Evolutionary conservation across 148 eudicot genomes (phyloP).

Genomic region (Beta vulgaris): DNA sequence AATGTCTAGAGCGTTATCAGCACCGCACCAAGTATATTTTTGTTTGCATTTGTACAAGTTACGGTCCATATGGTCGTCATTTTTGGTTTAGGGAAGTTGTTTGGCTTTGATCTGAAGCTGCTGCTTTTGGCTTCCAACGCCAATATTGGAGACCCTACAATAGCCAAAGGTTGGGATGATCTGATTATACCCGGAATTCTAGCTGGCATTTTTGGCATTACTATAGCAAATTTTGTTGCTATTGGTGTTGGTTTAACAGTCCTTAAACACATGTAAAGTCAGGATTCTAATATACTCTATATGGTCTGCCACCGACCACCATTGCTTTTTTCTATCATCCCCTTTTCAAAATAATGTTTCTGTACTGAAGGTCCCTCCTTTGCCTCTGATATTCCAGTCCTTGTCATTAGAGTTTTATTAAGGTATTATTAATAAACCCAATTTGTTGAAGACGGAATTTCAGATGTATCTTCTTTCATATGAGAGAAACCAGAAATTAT

Average conservation of each 20-base stretch:
- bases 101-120: conserved; percentile 49
- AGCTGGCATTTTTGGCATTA: conserved; percentile 79
- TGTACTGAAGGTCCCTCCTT: too few species aligned
- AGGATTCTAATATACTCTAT: too few species aligned
- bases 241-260: conserved; percentile 64
- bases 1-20: conserved; percentile 65
- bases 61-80: conserved; percentile 55
- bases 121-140: conserved; percentile 88
- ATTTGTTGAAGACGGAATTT: too few species aligned
- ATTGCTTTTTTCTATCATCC: too few species aligned
- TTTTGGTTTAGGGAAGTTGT: conserved; percentile 66
- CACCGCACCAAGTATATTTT: conserved; percentile 75
- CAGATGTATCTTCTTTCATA: too few species aligned
- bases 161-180: conserved; percentile 80
- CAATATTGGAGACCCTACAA: conserved; percentile 91
- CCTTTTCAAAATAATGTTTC: too few species aligned
- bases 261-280: conserved; percentile 55
- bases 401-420: too few species aligned
- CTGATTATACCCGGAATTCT: conserved; percentile 79
- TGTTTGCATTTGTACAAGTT: conserved; percentile 81
- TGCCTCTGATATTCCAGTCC: too few species aligned
- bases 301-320: too few species aligned
- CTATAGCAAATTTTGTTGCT: conserved; percentile 81
- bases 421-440: too few species aligned
- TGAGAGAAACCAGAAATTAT: too few species aligned